These are phyloP conservation scores for Zygosaccharomyces lentus DNA, from an alignment of 805 yeast species.

Conservation along the genomic window DNA sequence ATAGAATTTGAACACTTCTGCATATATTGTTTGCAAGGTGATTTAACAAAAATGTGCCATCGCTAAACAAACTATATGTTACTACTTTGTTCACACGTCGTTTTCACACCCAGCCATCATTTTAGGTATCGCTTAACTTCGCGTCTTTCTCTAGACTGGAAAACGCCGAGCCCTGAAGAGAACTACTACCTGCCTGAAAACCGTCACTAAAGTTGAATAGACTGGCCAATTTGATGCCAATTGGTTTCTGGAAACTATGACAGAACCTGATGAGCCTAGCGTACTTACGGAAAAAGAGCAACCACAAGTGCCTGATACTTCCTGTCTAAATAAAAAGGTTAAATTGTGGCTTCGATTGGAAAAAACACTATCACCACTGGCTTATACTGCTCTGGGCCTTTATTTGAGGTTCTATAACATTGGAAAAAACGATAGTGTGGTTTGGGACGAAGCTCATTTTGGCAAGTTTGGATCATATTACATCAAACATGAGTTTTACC, in stretches of 20 bases:
- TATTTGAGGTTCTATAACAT: conserved; percentile 71
- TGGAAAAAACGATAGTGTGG: conserved; percentile 68
- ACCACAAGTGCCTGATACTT: neutral
- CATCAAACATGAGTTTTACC: conserved; percentile 82
- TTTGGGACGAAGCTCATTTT: conserved; percentile 98
- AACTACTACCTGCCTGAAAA: neutral
- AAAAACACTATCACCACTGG: conserved; percentile 35
- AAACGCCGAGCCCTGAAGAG: neutral
- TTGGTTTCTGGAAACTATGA: neutral
- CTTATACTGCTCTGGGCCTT: conserved; percentile 67
- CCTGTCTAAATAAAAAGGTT: neutral
- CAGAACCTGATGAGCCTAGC: neutral
- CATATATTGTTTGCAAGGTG: too few species aligned
- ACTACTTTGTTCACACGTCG: too few species aligned
- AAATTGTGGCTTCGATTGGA: conserved; percentile 3
- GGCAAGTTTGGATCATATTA: conserved; percentile 95
- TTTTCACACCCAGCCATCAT: neutral
- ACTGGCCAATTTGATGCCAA: neutral
- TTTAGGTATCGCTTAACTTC: neutral
- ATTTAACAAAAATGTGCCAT: too few species aligned
- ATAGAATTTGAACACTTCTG: too few species aligned
- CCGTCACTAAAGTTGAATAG: neutral
- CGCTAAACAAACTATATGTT: too few species aligned
- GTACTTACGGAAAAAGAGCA: neutral
- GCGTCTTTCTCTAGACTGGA: neutral